phyloP scores from a whole-genome alignment of 805 yeast genomes.

The Yueomyces sinensis region DNA sequence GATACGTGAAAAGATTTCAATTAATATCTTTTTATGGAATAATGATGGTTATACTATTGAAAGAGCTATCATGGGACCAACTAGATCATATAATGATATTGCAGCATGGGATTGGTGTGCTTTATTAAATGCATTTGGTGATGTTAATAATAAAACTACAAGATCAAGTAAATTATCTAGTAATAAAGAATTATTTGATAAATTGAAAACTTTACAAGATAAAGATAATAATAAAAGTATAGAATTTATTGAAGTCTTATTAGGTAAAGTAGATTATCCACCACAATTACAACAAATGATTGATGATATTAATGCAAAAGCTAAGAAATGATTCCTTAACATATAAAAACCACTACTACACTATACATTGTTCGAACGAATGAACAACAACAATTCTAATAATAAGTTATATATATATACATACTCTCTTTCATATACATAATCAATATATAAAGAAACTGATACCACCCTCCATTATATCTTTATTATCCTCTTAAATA shows the following conservation, averaged over 20 bases:
- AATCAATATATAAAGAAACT: too few species aligned
- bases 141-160: slow-evolving; percentile 22
- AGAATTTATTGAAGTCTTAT: slow-evolving; percentile 47
- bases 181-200: slow-evolving; percentile 26
- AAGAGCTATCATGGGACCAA: slow-evolving; percentile 70
- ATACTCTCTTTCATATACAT: too few species aligned
- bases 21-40: slow-evolving; percentile 64
- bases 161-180: slow-evolving; percentile 25
- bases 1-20: slow-evolving; percentile 44
- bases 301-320: slow-evolving; percentile 3
- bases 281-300: slow-evolving; percentile 30
- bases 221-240: slow-evolving; percentile 24
- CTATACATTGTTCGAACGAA: too few species aligned
- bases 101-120: slow-evolving; percentile 73
- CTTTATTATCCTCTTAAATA: too few species aligned
- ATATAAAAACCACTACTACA: too few species aligned
- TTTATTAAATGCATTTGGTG: slow-evolving; percentile 55
- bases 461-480: too few species aligned
- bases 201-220: slow-evolving; percentile 26
- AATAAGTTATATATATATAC: too few species aligned
- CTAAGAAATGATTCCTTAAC: background rate
- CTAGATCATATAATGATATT: slow-evolving; percentile 69
- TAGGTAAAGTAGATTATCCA: background rate
- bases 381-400: too few species aligned
- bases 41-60: slow-evolving; percentile 88